These are phyloP conservation scores for Xylariaceae sp. DNA, from an alignment of 2,329 filamentous ascomycete genomes.

Conservation along the genomic window DNA sequence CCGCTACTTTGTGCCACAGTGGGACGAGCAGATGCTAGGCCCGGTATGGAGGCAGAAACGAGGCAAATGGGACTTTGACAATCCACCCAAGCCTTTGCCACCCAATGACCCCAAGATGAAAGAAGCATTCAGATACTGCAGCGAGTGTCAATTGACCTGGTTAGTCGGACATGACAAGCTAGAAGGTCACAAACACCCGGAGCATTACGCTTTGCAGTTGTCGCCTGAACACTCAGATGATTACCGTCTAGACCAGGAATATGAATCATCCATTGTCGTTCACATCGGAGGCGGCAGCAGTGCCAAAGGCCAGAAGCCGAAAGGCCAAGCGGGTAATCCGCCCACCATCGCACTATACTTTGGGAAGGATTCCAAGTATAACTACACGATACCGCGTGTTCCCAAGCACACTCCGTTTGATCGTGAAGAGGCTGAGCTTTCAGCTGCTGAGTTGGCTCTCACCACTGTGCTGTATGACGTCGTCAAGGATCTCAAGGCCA, in stretches of 20 bases:
- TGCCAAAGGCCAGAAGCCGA: not conserved
- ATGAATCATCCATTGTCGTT: not conserved
- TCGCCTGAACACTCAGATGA: not conserved
- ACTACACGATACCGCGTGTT: no score
- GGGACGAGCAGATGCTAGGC: constrained; percentile 15
- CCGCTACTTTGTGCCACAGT: constrained; percentile 14
- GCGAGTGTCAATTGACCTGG: constrained; percentile 16
- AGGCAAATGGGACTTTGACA: constrained; percentile 14
- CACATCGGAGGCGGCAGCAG: not conserved
- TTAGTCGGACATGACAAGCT: constrained; percentile 8
- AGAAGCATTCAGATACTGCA: constrained; percentile 16
- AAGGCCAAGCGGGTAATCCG: not conserved
- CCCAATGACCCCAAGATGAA: constrained; percentile 10
- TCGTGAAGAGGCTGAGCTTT: not conserved
- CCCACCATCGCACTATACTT: not conserved
- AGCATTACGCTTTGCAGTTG: constrained; percentile 1
- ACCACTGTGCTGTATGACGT: not conserved
- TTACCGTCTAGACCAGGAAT: not conserved
- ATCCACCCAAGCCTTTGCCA: constrained; percentile 9
- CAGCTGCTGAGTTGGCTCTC: not conserved
- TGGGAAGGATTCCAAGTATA: constrained; percentile 5
- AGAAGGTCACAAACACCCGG: constrained; percentile 5
- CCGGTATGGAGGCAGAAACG: constrained; percentile 12
- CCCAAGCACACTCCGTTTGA: not conserved
- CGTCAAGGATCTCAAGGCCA: not conserved